phyloP scores from a whole-genome alignment of 352 stramenopile species.

The Globisporangium okanoganense region DNA sequence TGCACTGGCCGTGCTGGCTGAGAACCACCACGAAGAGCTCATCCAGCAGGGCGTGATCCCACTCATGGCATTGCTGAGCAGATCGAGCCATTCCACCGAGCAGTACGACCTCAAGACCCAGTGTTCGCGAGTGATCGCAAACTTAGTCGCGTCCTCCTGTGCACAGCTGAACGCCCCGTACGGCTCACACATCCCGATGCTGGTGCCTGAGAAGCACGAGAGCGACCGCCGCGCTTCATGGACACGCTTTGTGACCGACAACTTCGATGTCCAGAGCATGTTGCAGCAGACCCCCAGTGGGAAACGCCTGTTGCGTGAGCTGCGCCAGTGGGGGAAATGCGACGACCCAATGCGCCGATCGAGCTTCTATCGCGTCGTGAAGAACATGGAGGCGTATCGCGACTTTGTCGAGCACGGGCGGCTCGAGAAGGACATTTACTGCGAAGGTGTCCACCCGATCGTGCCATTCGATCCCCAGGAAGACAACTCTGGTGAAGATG shows the following conservation, averaged over 20 bases:
- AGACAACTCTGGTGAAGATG: neutral
- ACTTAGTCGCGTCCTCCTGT: conserved; percentile 57
- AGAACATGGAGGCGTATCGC: conserved; percentile 61
- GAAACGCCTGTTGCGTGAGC: conserved; percentile 31
- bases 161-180: conserved; percentile 25
- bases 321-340: conserved; percentile 35
- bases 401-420: conserved; percentile 33
- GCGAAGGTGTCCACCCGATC: conserved; percentile 77
- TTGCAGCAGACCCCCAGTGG: conserved; percentile 42
- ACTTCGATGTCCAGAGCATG: conserved; percentile 52
- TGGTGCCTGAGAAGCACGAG: conserved; percentile 2
- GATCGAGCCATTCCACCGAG: conserved; percentile 21
- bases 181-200: conserved; percentile 6
- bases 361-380: conserved; percentile 64
- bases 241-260: conserved; percentile 33
- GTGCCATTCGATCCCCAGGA: conserved; percentile 21
- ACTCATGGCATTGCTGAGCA: conserved; percentile 54
- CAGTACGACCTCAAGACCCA: conserved; percentile 43
- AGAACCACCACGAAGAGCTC: conserved; percentile 62
- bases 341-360: conserved; percentile 72
- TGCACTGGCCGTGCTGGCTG: conserved; percentile 63
- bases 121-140: conserved; percentile 75
- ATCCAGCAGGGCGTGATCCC: conserved; percentile 59
- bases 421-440: conserved; percentile 49
- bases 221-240: conserved; percentile 9